A percentile compares a stretch with the other conserved stretches of the same genome.
Evolutionary conservation across 176 grass and related monocot species (phyloP).

Genomic region (Eragrostis nindensis): DNA sequence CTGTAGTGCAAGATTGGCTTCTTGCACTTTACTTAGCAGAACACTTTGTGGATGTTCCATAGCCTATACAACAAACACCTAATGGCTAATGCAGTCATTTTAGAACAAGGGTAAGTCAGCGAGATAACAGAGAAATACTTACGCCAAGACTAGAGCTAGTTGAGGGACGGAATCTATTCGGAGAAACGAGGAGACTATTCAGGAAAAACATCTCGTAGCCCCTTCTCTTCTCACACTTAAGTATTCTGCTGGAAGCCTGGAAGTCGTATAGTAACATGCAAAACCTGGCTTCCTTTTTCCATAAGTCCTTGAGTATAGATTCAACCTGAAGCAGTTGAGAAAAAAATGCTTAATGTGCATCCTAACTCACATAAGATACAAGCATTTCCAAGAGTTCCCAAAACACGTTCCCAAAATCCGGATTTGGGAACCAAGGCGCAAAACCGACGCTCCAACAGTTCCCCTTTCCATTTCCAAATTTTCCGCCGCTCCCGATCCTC

Average conservation of each 20-base stretch:
- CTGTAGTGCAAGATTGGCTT: conserved; percentile 64
- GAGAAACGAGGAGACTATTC: conserved; percentile 78
- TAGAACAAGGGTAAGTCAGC: conserved; percentile 26
- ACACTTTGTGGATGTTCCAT: conserved; percentile 96
- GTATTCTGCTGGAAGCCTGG: conserved; percentile 77
- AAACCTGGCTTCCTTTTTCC: conserved; percentile 75
- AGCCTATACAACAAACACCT: conserved; percentile 47
- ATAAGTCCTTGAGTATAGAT: conserved; percentile 71
- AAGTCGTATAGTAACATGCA: conserved; percentile 79
- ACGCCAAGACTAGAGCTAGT: conserved; percentile 62
- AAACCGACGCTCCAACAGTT: no score
- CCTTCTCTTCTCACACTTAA: conserved; percentile 56
- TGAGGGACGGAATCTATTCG: conserved; percentile 85
- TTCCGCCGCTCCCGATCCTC: no score
- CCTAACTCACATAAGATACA: conserved; percentile 8
- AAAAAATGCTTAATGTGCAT: conserved; percentile 28
- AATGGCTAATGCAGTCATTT: conserved; percentile 34
- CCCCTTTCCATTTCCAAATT: no score
- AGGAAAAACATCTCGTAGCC: conserved; percentile 90
- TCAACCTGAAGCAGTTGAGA: conserved; percentile 63
- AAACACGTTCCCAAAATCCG: no score
- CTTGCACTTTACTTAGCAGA: conserved; percentile 76
- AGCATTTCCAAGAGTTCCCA: conserved; percentile 24
- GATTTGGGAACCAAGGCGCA: no score
- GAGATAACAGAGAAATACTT: conserved; percentile 38